phyloP scores from a whole-genome alignment of 2,329 filamentous ascomycete species.

The Coniochaeta sp. region DNA sequence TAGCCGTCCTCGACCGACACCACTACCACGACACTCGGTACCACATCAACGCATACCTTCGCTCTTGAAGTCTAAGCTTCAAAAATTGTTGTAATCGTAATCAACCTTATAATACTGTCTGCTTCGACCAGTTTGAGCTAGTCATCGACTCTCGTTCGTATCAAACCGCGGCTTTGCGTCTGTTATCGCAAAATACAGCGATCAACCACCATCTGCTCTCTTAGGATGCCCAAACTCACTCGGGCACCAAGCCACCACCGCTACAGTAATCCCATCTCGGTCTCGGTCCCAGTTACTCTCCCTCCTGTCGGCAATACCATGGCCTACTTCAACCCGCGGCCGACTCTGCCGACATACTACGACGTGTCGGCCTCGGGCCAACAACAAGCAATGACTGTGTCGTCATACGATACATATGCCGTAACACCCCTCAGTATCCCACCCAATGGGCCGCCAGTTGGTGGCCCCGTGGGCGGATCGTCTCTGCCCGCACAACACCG shows the following conservation, averaged over 20 bases:
- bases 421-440: slow-evolving; percentile 22
- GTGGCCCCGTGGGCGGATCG: slow-evolving; percentile 15
- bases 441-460: slow-evolving; percentile 12
- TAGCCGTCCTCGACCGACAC: slow-evolving; percentile 7
- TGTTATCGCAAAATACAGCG: neutral
- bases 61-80: slow-evolving; percentile 6
- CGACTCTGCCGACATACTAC: slow-evolving; percentile 22
- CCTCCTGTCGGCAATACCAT: slow-evolving; percentile 15
- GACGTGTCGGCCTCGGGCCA: slow-evolving; percentile 17
- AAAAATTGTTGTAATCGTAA: slow-evolving; percentile 5
- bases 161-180: slow-evolving; percentile 1
- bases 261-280: slow-evolving; percentile 14
- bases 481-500: slow-evolving; percentile 35
- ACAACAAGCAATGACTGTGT: slow-evolving; percentile 16
- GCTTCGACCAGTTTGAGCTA: slow-evolving; percentile 6
- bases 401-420: slow-evolving; percentile 23
- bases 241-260: slow-evolving; percentile 19
- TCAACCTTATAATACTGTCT: slow-evolving; percentile 9
- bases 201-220: neutral
- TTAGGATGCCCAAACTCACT: slow-evolving; percentile 20
- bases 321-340: slow-evolving; percentile 23
- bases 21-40: slow-evolving; percentile 1
- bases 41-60: slow-evolving; percentile 6
- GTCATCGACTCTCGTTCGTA: slow-evolving; percentile 5
- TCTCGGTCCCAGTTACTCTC: slow-evolving; percentile 14